Base-by-base conservation (phyloP, 2,329 filamentous ascomycete species). In the Penicillium corylophilum region DNA sequence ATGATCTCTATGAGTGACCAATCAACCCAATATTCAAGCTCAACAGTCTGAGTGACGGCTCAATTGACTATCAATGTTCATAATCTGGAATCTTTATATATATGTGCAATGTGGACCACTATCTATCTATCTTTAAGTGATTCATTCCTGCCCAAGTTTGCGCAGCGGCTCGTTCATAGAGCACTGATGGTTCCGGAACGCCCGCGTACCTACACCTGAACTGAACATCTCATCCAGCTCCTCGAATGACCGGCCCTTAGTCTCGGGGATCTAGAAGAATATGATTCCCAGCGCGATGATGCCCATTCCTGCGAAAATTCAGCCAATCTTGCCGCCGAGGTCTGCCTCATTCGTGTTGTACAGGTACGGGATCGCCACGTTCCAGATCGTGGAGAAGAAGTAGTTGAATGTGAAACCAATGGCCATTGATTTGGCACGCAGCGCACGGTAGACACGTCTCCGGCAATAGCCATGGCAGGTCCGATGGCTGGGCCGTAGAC, bases 1-100 rank as follows among this genome's bases (percentile, higher is more conserved):
- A 62, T 58, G 61, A 66, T 43, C 46, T 51, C 58, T 46, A 51
- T 64, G 62, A 56, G 53, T 64, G 57, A 50, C 41, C 50, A 53
- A 48, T 24, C 35, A 38, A 43, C 33, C 36, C 35, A 38, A 47
- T 41, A 41, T 31, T 64, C 62, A 67, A 68, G 64, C 62, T 66
- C 64, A 66, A 67, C 63, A 66, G 62, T 67, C 63, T 68, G 64
- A 66, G 62, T 63, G 35, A 36, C 29, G 31, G 31, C 28, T 31
- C 18, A 20, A 29, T 40, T 18, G 23, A 22, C 26, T 28, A 38
- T 13, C 8, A 13, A 22, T 38, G 35, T 20, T 20, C 35, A 20
- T 20, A 20, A 10, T 13, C 9, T 18, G 18, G 33, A 18, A 20
- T 1, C 24, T 26, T 26, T 20, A 13, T 36, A 36, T 9, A 18